These are phyloP conservation scores for Alternaria dauci DNA, from an alignment of 2,329 filamentous ascomycete genomes.

Conservation along the genomic window DNA sequence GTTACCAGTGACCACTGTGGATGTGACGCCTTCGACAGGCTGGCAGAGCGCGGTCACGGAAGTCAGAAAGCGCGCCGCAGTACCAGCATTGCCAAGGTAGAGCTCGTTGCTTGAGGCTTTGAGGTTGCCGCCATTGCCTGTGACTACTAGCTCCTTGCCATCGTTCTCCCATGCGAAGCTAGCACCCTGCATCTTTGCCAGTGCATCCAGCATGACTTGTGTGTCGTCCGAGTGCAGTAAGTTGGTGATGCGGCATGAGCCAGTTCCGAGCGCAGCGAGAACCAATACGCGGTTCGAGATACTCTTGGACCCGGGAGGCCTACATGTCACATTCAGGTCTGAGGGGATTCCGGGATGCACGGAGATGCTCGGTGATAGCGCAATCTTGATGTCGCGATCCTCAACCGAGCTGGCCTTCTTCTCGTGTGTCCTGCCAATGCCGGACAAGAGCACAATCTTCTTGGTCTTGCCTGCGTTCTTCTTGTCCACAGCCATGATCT, in stretches of 20 bases:
- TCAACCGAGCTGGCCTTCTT: conserved; percentile 87
- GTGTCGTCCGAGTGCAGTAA: conserved; percentile 96
- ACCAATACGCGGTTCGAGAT: conserved; percentile 95
- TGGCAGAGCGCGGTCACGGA: conserved; percentile 87
- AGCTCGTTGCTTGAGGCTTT: conserved; percentile 77
- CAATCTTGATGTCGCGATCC: conserved; percentile 81
- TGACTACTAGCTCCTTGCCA: conserved; percentile 87
- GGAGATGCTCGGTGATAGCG: conserved; percentile 80
- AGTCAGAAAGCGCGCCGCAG: conserved; percentile 92
- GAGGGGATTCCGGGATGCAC: conserved; percentile 76
- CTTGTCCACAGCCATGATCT: conserved; percentile 98
- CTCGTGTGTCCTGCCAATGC: conserved; percentile 88
- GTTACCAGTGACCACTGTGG: conserved; percentile 89
- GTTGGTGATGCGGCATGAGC: conserved; percentile 88
- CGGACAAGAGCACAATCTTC: conserved; percentile 91
- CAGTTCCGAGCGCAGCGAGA: conserved; percentile 87
- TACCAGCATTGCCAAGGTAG: conserved; percentile 96
- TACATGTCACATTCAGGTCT: conserved; percentile 74
- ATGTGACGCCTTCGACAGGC: conserved; percentile 66
- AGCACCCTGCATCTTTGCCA: conserved; percentile 82
- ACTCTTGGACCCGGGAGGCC: conserved; percentile 94
- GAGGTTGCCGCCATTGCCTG: conserved; percentile 87
- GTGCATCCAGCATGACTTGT: conserved; percentile 95
- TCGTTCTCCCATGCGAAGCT: conserved; percentile 94
- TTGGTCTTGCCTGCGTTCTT: conserved; percentile 97